A percentile compares a stretch with the other conserved stretches of the same genome.
Evolutionary conservation across 768 basidiomycete genomes (phyloP).

Genomic region (Hypholoma fasciculare): DNA sequence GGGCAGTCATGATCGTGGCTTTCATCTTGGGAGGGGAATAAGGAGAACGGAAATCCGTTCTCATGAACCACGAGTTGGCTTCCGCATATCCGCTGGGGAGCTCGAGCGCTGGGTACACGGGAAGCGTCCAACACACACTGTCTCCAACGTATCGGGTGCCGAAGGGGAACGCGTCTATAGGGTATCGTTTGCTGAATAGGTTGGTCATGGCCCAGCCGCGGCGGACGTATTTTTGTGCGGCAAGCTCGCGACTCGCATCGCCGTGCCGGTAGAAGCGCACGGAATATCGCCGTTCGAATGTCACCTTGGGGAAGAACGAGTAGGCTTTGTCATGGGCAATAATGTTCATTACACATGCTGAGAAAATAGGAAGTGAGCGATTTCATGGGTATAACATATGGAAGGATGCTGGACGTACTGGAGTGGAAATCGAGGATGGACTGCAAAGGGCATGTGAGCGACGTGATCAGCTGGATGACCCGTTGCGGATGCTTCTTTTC

Average conservation of each 20-base stretch:
- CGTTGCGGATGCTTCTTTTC: neutral
- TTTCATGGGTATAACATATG: too few species aligned
- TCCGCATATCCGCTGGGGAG: too few species aligned
- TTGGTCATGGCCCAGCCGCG: neutral
- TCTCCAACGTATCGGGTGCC: neutral
- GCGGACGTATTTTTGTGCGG: neutral
- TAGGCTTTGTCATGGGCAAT: neutral
- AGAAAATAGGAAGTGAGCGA: neutral
- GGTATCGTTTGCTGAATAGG: neutral
- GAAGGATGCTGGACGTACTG: neutral
- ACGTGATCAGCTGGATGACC: conserved; percentile 1
- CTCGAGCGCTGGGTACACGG: too few species aligned
- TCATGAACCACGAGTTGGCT: too few species aligned
- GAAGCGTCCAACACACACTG: too few species aligned
- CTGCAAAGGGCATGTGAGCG: neutral
- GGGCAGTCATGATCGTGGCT: too few species aligned
- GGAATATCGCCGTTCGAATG: neutral
- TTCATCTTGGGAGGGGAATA: too few species aligned
- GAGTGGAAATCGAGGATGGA: conserved; percentile 1
- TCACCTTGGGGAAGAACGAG: neutral
- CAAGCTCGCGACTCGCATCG: neutral
- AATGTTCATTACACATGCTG: neutral
- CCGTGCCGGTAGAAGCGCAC: neutral
- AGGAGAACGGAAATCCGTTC: too few species aligned
- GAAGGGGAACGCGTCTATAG: neutral